A percentile compares a stretch with the other conserved stretches of the same genome.
These are phyloP conservation scores for Rubia yunnanensis DNA, from an alignment of 257 asterid genomes.

Conservation along the genomic window DNA sequence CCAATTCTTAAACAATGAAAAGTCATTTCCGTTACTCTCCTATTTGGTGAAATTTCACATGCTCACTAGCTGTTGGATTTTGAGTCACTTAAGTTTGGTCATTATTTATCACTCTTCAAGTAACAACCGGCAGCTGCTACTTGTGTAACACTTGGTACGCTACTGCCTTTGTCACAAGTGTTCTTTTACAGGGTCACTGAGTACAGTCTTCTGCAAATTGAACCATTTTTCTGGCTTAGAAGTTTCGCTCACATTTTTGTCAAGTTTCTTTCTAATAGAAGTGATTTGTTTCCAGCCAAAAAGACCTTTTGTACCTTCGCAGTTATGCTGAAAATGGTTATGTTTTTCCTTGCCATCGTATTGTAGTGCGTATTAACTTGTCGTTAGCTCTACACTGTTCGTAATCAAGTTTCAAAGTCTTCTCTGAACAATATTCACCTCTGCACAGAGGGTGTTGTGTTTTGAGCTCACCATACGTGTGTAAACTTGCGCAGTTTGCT, in stretches of 20 bases:
- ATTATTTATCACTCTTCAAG: background rate
- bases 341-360: background rate
- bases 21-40: background rate
- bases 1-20: too few relatives aligned
- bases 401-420: background rate
- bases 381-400: background rate
- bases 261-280: too few relatives aligned
- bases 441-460: too few relatives aligned
- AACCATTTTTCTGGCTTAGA: background rate
- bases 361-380: background rate
- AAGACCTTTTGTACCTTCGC: background rate
- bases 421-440: background rate
- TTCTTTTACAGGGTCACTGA: background rate
- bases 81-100: background rate
- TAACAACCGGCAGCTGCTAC: background rate
- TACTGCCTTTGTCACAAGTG: background rate
- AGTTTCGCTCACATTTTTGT: background rate
- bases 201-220: background rate
- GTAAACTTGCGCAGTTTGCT: slow-evolving; percentile 57
- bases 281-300: background rate
- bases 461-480: too few relatives aligned
- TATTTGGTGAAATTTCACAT: background rate
- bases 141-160: background rate
- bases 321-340: background rate
- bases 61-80: background rate